Percentiles rank a stretch among this genome's conserved stretches.
Evolutionary conservation across 192 early-diverging fungal genomes (phyloP).

Genomic region (Helicostylum pulchrum): DNA sequence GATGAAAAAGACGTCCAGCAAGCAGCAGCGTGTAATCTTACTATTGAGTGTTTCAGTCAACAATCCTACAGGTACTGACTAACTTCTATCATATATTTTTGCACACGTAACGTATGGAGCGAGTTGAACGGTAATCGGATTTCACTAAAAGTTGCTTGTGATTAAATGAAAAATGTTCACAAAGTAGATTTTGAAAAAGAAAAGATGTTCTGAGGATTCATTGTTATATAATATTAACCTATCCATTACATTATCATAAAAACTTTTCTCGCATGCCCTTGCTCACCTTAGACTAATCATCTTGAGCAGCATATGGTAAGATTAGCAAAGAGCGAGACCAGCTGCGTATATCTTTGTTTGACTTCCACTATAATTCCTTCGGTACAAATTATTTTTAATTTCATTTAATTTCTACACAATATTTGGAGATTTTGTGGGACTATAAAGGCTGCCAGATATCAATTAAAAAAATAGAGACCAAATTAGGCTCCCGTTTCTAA

Average conservation of each 20-base stretch:
- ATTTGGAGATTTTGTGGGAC: conserved; percentile 14
- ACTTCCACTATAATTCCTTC: conserved; percentile 11
- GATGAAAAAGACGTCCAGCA: too few species aligned
- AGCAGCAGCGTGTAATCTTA: too few species aligned
- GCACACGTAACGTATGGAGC: too few species aligned
- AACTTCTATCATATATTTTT: too few species aligned
- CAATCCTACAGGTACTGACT: too few species aligned
- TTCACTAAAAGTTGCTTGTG: conserved; percentile 16
- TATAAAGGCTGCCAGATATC: conserved; percentile 10
- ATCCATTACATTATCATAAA: conserved; percentile 11
- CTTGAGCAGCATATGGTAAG: conserved; percentile 7
- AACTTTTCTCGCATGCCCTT: conserved; percentile 4
- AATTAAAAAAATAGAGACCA: too few species aligned
- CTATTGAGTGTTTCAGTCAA: too few species aligned
- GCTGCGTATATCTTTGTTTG: conserved; percentile 3
- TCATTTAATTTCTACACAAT: conserved; percentile 10
- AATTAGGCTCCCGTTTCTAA: too few species aligned
- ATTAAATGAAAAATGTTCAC: conserved; percentile 18
- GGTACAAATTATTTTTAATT: conserved; percentile 17
- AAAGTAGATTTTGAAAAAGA: conserved; percentile 13
- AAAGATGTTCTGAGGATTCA: conserved; percentile 8
- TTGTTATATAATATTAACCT: conserved; percentile 10
- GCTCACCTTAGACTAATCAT: conserved; percentile 13
- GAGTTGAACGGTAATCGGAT: too few species aligned
- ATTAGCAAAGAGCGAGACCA: conserved; percentile 15